Conservation (phyloP, 164 flowering plant species). For the Taxillus chinensis region DNA sequence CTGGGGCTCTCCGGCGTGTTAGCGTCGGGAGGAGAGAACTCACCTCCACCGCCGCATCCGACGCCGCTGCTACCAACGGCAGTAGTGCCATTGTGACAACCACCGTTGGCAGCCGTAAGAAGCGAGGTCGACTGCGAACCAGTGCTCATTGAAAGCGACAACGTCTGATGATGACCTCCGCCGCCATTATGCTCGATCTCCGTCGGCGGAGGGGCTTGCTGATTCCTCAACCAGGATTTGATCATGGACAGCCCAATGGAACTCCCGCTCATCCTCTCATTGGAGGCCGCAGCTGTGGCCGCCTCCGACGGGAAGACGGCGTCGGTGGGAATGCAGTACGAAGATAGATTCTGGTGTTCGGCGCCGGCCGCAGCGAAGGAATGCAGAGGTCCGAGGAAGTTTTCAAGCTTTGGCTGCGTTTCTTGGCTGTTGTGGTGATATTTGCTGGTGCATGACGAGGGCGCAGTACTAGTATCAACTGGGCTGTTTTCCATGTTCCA, state of each 20-base stretch:
- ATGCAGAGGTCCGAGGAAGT: slow-evolving; percentile 55
- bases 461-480: too few relatives aligned
- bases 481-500: slow-evolving; percentile 37
- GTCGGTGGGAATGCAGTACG: neutral
- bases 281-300: slow-evolving; percentile 3
- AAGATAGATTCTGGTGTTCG: slow-evolving; percentile 13
- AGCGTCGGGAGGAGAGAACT: slow-evolving; percentile 25
- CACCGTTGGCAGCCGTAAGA: slow-evolving; percentile 24
- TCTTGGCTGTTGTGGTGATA: slow-evolving; percentile 29
- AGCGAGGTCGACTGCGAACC: slow-evolving; percentile 34
- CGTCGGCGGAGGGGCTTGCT: slow-evolving; percentile 20
- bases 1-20: slow-evolving; percentile 22
- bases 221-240: slow-evolving; percentile 85
- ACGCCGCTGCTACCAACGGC: neutral
- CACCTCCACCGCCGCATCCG: slow-evolving; percentile 19
- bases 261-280: slow-evolving; percentile 8
- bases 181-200: slow-evolving; percentile 1
- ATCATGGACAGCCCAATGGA: slow-evolving; percentile 80
- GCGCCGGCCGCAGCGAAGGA: slow-evolving; percentile 22
- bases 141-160: slow-evolving; percentile 69
- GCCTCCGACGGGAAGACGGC: slow-evolving; percentile 22
- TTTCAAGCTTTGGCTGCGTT: slow-evolving; percentile 63
- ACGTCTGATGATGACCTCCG: slow-evolving; percentile 24
- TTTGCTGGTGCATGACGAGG: slow-evolving; percentile 10
- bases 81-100: neutral